Percentiles rank a stretch among this genome's conserved stretches.
Conservation (phyloP, 257 asterid species). For the Solanum pennellii region DNA sequence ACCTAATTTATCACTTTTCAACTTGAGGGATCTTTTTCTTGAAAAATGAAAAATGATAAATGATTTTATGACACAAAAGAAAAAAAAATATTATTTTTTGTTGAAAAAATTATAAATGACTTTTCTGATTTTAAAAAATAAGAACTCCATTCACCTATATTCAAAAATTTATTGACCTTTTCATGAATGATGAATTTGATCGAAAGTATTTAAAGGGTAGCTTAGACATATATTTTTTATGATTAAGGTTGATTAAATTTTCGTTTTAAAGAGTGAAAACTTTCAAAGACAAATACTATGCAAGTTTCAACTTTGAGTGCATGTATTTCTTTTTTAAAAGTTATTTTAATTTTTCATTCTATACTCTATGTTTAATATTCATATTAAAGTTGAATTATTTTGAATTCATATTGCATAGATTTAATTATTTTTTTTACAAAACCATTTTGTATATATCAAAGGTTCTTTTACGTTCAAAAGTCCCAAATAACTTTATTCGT, state of each 20-base stretch:
- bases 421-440: too few species aligned
- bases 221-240: neutral
- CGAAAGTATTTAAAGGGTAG: neutral
- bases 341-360: accelerated
- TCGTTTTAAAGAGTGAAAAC: neutral
- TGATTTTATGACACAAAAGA: neutral
- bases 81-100: neutral
- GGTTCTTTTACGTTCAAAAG: accelerated
- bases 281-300: neutral
- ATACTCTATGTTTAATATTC: neutral
- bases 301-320: neutral
- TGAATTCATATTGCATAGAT: accelerated
- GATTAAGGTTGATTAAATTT: neutral
- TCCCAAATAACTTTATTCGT: too few species aligned
- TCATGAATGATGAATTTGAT: neutral
- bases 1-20: neutral
- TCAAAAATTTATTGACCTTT: neutral
- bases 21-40: neutral
- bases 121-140: too few species aligned
- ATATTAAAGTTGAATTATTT: too few species aligned
- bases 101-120: neutral
- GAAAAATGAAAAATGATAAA: neutral
- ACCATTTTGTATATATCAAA: too few species aligned
- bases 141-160: neutral
- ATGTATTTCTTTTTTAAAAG: too few species aligned